Evolutionary conservation across 805 yeast species (phyloP).

Genomic region (Ogataea populi-albae): DNA sequence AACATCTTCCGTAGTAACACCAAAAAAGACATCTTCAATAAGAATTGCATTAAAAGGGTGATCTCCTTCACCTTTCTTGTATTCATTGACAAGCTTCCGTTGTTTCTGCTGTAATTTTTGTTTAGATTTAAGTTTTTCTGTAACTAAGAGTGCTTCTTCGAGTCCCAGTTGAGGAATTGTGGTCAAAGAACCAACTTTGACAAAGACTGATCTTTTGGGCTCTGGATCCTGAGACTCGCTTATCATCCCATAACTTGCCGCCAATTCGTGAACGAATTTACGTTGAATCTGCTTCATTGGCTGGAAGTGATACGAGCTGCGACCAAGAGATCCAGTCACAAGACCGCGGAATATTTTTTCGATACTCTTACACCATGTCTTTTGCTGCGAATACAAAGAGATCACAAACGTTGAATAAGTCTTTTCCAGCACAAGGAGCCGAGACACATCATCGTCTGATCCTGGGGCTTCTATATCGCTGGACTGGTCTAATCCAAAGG

Average conservation of each 20-base stretch:
- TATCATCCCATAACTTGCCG: slow-evolving; percentile 54
- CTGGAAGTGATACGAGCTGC: slow-evolving; percentile 56
- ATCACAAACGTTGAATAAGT: slow-evolving; percentile 48
- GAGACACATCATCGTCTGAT: slow-evolving; percentile 20
- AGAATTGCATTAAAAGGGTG: slow-evolving; percentile 50
- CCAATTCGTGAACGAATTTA: slow-evolving; percentile 64
- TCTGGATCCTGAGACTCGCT: slow-evolving; percentile 80
- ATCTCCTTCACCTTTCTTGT: slow-evolving; percentile 18
- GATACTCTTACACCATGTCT: slow-evolving; percentile 64
- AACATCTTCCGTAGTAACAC: slow-evolving; percentile 47
- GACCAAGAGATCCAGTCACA: slow-evolving; percentile 36
- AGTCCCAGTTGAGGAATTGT: slow-evolving; percentile 44
- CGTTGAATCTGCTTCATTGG: slow-evolving; percentile 74
- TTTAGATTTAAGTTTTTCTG: slow-evolving; percentile 31
- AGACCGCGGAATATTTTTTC: slow-evolving; percentile 54
- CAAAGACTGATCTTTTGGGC: slow-evolving; percentile 70
- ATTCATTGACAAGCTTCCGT: slow-evolving; percentile 25
- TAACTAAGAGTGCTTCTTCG: slow-evolving; percentile 39
- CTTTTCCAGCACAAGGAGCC: slow-evolving; percentile 25
- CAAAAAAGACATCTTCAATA: slow-evolving; percentile 51
- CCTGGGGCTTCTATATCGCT: slow-evolving; percentile 10
- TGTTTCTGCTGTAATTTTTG: slow-evolving; percentile 29
- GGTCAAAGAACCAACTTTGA: slow-evolving; percentile 37
- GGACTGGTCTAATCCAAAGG: slow-evolving; percentile 40
- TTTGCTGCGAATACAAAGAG: slow-evolving; percentile 51